Percentiles rank a stretch among this genome's conserved stretches.
phyloP scores from a whole-genome alignment of 352 stramenopile species.

The Globisporangium paddicum region DNA sequence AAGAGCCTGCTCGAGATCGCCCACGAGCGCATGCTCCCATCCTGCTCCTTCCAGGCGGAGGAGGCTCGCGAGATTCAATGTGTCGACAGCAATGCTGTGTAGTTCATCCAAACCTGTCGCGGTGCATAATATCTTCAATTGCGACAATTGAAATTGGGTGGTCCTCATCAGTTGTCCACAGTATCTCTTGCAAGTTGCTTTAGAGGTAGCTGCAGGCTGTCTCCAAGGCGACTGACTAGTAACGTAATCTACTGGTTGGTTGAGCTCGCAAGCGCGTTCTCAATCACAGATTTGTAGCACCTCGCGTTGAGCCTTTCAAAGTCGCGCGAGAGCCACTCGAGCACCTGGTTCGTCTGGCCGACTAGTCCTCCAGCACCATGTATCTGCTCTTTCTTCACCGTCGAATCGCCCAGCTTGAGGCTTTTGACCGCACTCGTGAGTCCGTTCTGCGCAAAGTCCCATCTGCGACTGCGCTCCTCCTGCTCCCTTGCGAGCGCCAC shows the following conservation, averaged over 20 bases:
- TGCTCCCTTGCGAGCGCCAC: constrained; percentile 39
- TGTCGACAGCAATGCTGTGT: neutral
- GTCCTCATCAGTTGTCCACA: too few relatives aligned
- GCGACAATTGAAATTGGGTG: too few relatives aligned
- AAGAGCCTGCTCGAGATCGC: constrained; percentile 11
- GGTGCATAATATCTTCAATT: too few relatives aligned
- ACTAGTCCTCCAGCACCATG: constrained; percentile 14
- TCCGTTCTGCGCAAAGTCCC: constrained; percentile 21
- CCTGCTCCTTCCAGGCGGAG: neutral
- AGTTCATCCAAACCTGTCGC: neutral
- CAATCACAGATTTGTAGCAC: constrained; percentile 1
- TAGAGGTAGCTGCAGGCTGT: neutral
- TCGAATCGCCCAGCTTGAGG: constrained; percentile 18
- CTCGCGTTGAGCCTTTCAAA: constrained; percentile 24
- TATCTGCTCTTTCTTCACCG: constrained; percentile 16
- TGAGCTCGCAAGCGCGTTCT: neutral
- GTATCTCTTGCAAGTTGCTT: too few relatives aligned
- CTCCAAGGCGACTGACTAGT: neutral
- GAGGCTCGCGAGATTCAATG: neutral
- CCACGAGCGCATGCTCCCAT: constrained; percentile 1
- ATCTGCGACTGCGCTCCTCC: constrained; percentile 24
- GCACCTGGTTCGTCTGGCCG: constrained; percentile 15
- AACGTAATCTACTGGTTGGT: neutral
- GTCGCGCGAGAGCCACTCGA: constrained; percentile 26
- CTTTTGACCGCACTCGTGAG: neutral